phyloP scores from a whole-genome alignment of 352 stramenopile species.

The Pythium oligandrum region DNA sequence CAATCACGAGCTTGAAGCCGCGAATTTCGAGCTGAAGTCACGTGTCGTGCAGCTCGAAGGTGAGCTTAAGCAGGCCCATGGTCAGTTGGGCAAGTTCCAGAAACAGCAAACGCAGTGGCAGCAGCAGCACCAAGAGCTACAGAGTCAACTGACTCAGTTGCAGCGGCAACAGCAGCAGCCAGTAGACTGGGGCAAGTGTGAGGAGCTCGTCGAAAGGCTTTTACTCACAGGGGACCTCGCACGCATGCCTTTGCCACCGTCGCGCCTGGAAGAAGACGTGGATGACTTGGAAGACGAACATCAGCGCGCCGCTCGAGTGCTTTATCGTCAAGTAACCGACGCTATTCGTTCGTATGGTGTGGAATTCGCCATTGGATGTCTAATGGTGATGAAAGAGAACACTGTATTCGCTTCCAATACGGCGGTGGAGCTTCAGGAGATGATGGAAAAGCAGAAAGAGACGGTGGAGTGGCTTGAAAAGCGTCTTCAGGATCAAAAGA shows the following conservation, averaged over 20 bases:
- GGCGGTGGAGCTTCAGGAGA: slow-evolving; percentile 52
- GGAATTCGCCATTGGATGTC: slow-evolving; percentile 43
- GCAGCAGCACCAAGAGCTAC: slow-evolving; percentile 27
- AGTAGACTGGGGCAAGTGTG: slow-evolving; percentile 50
- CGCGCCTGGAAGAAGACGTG: slow-evolving; percentile 4
- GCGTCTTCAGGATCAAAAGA: slow-evolving; percentile 52
- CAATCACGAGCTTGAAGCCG: slow-evolving; percentile 38
- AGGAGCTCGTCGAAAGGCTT: slow-evolving; percentile 52
- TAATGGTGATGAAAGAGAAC: slow-evolving; percentile 62
- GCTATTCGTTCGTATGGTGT: slow-evolving; percentile 42
- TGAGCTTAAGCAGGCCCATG: slow-evolving; percentile 26
- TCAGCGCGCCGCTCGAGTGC: slow-evolving; percentile 9
- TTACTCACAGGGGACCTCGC: slow-evolving; percentile 41
- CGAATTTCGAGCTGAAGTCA: slow-evolving; percentile 39
- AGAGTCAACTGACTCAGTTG: slow-evolving; percentile 19
- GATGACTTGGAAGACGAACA: slow-evolving; percentile 25
- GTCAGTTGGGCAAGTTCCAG: slow-evolving; percentile 22
- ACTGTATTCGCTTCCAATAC: slow-evolving; percentile 62
- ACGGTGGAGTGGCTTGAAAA: slow-evolving; percentile 52
- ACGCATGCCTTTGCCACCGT: slow-evolving; percentile 19
- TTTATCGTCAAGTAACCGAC: slow-evolving; percentile 31
- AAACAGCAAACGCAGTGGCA: slow-evolving; percentile 33
- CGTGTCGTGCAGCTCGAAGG: slow-evolving; percentile 40
- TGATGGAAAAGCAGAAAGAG: slow-evolving; percentile 43
- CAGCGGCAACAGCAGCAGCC: slow-evolving; percentile 22